Base-by-base conservation (phyloP, 2,329 filamentous ascomycete species). In the Raffaelea ambrosiae region DNA sequence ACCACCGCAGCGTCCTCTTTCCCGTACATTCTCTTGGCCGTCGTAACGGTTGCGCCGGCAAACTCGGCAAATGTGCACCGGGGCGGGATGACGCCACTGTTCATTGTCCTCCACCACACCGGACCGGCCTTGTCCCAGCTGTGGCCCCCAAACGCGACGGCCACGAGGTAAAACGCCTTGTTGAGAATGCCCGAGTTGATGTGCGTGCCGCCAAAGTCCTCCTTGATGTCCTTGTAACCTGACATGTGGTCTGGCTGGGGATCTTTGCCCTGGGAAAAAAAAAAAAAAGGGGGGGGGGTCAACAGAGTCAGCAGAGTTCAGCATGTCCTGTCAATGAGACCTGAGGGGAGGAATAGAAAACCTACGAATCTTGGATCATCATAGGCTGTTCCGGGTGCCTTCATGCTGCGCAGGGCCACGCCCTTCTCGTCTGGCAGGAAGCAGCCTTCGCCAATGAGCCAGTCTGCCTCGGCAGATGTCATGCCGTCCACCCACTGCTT, bases 161-260 rank as follows among this genome's bases (percentile, higher is more conserved):
- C 61, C 11, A 62, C 66, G 10, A 75, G 66, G 54, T 76, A 76
- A 53, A 80, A 80, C 3, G 75, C 76, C 51, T 69, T 67, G 62
- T 79, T 80, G 3, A 75, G 76, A 40, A 80, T 79, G 5, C 76
- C 76, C 5, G 73, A 77, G 59, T 69, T 76, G 43, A 74, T 61
- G 58, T 79, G 75, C 3, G 78, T 74, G 29, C 76, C 76, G 8
- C 72, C 72, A 40, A 73, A 70, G 57, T 77, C 74, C 8, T 71
- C 64, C 4, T 49, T 58, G 3, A 61, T 70, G 1, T 54, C 53
- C 41, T 61, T 59, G 57, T 67, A 75, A 31, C 67, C 55, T 21
- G 61, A 62, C 66, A 76, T 73, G 58, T 73, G 63, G 47, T 60
- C 67, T 0, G 72, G 69, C 55, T 78, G 74, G 7, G 69, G 71